These are phyloP conservation scores for Psilocybe mexicana DNA, from an alignment of 1,284 basidiomycete genomes.

Conservation along the genomic window DNA sequence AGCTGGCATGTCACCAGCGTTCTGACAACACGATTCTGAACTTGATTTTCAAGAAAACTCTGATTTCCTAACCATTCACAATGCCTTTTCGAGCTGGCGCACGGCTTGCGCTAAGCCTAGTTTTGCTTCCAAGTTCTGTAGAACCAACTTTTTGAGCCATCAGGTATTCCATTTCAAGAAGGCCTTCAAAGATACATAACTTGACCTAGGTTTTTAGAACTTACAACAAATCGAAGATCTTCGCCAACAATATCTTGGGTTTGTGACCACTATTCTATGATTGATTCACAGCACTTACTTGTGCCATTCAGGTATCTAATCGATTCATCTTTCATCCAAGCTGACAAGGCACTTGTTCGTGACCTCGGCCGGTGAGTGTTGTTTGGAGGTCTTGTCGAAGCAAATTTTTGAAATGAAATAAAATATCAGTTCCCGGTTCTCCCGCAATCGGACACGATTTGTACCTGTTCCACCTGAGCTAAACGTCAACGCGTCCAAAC, in stretches of 20 bases:
- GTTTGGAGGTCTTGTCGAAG: not conserved
- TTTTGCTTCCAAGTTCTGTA: constrained; percentile 77
- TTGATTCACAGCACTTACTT: not conserved
- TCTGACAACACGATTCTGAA: not conserved
- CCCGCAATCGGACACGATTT: constrained; percentile 75
- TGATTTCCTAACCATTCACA: constrained; percentile 95
- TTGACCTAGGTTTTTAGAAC: constrained; percentile 53
- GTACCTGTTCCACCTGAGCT: constrained; percentile 73
- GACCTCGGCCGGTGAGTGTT: constrained; percentile 70
- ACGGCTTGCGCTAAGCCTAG: constrained; percentile 68
- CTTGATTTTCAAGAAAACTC: constrained; percentile 68
- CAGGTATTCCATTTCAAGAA: constrained; percentile 48
- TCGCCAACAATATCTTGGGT: constrained; percentile 90
- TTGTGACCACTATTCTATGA: constrained; percentile 17
- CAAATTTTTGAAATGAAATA: constrained; percentile 1
- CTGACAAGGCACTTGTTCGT: constrained; percentile 63
- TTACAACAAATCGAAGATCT: constrained; percentile 96
- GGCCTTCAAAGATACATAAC: not conserved
- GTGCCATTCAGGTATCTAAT: constrained; percentile 64
- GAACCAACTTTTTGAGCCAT: constrained; percentile 83
- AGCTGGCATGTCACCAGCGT: constrained; percentile 23
- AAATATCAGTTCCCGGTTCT: constrained; percentile 70
- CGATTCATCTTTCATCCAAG: constrained; percentile 85
- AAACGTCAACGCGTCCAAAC: constrained; percentile 69
- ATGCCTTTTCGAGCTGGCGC: constrained; percentile 90